A percentile compares a stretch with the other conserved stretches of the same genome.
phyloP scores from a whole-genome alignment of 495 filamentous ascomycete genomes.

The Trichocladium uniseriatum region DNA sequence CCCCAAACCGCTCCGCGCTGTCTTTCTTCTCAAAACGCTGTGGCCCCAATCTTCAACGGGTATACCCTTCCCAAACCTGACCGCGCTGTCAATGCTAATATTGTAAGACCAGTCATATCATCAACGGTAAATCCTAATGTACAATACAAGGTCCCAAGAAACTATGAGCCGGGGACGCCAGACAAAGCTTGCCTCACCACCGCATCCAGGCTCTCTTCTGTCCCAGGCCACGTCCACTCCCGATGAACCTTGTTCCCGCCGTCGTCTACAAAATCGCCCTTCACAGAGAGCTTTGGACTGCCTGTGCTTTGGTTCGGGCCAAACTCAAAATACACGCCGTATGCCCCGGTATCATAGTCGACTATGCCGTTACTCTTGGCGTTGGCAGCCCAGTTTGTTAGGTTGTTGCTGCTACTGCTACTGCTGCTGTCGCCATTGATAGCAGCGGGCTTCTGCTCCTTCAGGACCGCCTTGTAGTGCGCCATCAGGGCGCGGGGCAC shows the following conservation, averaged over 20 bases:
- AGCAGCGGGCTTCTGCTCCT: background rate
- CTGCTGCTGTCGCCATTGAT: background rate
- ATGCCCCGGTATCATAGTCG: conserved; percentile 11
- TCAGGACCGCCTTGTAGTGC: conserved; percentile 6
- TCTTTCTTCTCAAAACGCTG: too few species aligned
- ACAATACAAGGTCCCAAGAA: too few species aligned
- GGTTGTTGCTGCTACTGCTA: background rate
- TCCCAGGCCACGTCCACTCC: conserved; percentile 15
- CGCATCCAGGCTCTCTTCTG: background rate
- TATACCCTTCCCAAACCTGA: too few species aligned
- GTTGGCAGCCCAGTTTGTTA: conserved; percentile 9
- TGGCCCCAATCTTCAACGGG: too few species aligned
- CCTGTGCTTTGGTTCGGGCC: background rate
- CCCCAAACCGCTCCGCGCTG: too few species aligned
- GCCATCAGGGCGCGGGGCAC: conserved; percentile 19
- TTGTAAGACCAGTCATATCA: too few species aligned
- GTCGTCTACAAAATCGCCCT: conserved; percentile 7
- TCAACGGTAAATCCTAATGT: too few species aligned
- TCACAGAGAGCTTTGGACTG: conserved; percentile 5
- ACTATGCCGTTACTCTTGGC: conserved; percentile 10
- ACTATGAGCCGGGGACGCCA: background rate
- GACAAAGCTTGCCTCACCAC: conserved; percentile 10
- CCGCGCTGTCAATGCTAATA: too few species aligned
- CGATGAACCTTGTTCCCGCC: background rate
- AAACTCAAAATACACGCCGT: conserved; percentile 17